These are phyloP conservation scores for Betula pendula DNA, from an alignment of 306 rosid genomes.

Conservation along the genomic window DNA sequence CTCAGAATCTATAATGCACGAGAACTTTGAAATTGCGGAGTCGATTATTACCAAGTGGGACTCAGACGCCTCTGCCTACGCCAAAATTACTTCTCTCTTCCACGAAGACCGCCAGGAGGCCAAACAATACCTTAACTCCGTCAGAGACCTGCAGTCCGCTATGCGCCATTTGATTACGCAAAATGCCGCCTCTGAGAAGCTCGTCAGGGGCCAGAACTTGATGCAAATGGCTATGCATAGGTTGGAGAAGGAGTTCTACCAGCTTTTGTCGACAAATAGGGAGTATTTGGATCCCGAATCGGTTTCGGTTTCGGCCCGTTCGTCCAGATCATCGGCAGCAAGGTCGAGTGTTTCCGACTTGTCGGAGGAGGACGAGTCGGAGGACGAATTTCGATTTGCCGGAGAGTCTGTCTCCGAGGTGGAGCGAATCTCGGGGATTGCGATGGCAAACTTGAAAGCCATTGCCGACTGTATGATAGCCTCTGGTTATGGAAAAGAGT, in stretches of 20 bases:
- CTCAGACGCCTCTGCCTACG: slow-evolving; percentile 15
- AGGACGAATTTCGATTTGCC: slow-evolving; percentile 38
- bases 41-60: slow-evolving; percentile 60
- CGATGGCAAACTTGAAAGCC: slow-evolving; percentile 58
- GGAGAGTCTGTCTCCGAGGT: slow-evolving; percentile 30
- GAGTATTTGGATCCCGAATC: slow-evolving; percentile 51
- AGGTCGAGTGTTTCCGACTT: slow-evolving; percentile 50
- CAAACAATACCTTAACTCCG: slow-evolving; percentile 52
- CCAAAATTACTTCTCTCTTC: slow-evolving; percentile 32
- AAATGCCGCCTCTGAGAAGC: slow-evolving; percentile 39
- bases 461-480: slow-evolving; percentile 75
- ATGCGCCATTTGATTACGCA: slow-evolving; percentile 44
- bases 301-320: slow-evolving; percentile 41
- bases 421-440: slow-evolving; percentile 42
- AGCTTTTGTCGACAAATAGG: slow-evolving; percentile 43
- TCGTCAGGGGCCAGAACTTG: slow-evolving; percentile 49
- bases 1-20: slow-evolving; percentile 55
- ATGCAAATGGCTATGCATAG: slow-evolving; percentile 76
- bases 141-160: slow-evolving; percentile 58
- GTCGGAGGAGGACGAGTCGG: slow-evolving; percentile 42
- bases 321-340: slow-evolving; percentile 32
- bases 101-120: slow-evolving; percentile 60
- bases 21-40: slow-evolving; percentile 58
- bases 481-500: slow-evolving; percentile 67
- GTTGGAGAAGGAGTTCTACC: slow-evolving; percentile 64